These are phyloP conservation scores for Colletotrichum sp. DNA, from an alignment of 2,329 filamentous ascomycete genomes.

Conservation along the genomic window DNA sequence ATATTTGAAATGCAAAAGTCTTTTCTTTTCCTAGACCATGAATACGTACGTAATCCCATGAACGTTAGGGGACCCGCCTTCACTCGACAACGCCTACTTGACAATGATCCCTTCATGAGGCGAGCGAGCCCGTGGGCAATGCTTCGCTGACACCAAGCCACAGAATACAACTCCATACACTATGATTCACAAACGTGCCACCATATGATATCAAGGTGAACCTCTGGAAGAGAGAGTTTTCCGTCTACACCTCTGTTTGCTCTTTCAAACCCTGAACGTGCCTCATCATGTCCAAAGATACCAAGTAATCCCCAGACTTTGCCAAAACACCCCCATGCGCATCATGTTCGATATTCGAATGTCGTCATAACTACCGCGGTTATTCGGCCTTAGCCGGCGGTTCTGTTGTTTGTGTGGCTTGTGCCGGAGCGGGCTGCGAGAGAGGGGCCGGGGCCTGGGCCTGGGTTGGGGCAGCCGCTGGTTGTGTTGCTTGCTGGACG, in stretches of 20 bases:
- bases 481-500: not conserved
- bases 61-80: not conserved
- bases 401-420: not conserved
- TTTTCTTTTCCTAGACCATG: conserved; percentile 3
- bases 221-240: not conserved
- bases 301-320: not conserved
- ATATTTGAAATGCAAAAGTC: not conserved
- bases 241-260: not conserved
- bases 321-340: not conserved
- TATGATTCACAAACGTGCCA: conserved; percentile 16
- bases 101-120: conserved; percentile 5
- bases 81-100: conserved; percentile 11
- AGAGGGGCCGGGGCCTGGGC: not conserved
- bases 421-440: not conserved
- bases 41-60: not conserved
- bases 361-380: not conserved
- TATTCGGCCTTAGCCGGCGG: not conserved
- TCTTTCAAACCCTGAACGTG: not conserved
- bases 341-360: not conserved
- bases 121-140: conserved; percentile 20
- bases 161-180: conserved; percentile 23
- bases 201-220: conserved; percentile 1
- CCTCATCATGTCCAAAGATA: not conserved
- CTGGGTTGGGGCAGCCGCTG: not conserved
- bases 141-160: conserved; percentile 18